These are phyloP conservation scores for Senecio squalidus DNA, from an alignment of 140 eudicot genomes.

Conservation along the genomic window DNA sequence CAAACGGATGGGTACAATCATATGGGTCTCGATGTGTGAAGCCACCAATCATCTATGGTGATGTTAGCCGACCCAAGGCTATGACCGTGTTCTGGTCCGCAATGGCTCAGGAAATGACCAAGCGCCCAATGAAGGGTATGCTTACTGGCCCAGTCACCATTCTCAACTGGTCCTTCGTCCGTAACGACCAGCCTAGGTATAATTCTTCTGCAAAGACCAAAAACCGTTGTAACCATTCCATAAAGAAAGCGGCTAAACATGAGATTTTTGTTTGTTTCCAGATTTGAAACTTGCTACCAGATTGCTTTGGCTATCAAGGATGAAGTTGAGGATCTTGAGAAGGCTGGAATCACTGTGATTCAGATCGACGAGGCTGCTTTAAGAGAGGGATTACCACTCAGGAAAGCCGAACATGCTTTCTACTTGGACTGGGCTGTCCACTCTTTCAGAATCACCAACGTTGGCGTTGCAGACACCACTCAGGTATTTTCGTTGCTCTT, in stretches of 20 bases:
- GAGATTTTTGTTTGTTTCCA: constrained; percentile 8
- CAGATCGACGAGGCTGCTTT: constrained; percentile 93
- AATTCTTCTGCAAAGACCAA: neutral
- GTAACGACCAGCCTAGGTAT: constrained; percentile 80
- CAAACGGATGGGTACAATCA: constrained; percentile 98
- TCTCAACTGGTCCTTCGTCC: constrained; percentile 83
- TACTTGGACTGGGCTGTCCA: constrained; percentile 95
- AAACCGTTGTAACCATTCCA: neutral
- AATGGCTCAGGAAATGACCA: constrained; percentile 73
- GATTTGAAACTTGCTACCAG: constrained; percentile 94
- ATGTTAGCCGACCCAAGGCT: constrained; percentile 75
- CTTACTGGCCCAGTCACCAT: constrained; percentile 91
- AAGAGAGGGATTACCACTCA: constrained; percentile 93
- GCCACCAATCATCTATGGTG: constrained; percentile 85
- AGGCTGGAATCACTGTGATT: constrained; percentile 79
- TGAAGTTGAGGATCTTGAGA: constrained; percentile 89
- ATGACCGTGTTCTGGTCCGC: constrained; percentile 91
- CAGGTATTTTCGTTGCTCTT: constrained; percentile 21
- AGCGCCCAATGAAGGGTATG: constrained; percentile 93
- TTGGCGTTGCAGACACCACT: constrained; percentile 76
- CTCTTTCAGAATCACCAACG: constrained; percentile 88
- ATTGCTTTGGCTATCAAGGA: constrained; percentile 92
- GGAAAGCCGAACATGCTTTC: constrained; percentile 86
- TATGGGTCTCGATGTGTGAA: constrained; percentile 81
- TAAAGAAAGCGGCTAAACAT: neutral